Base-by-base conservation (phyloP, 768 basidiomycete genomes). In the Tylopilus subfusipes region DNA sequence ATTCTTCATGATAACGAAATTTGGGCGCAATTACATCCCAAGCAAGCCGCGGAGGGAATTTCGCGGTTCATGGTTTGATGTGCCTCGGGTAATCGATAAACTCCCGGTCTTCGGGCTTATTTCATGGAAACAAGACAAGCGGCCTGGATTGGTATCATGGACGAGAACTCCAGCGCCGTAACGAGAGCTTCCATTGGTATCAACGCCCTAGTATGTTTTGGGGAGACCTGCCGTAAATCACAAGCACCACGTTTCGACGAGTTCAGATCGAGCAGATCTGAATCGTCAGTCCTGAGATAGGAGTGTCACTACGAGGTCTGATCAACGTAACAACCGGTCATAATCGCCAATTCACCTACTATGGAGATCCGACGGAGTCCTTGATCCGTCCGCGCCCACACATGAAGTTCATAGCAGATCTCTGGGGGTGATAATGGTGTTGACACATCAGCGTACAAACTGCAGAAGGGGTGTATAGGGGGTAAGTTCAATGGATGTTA, bases 121-220 rank as follows among this genome's bases (percentile, higher is more conserved):
- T 49, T 40, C 47, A 25, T 24, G 31, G 16, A 4, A 25, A 25
- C 34, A 36, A 36, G 34, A 36, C 34, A 18, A n/a, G 7, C 14
- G 34, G 34, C 16, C n/a, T n/a, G n/a, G n/a, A n/a, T 36, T 36
- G 14, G 34, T 18, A 11, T n/a, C n/a, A n/a, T n/a, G n/a, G 11
- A 25, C 8, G 33, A 47, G 55, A 45, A 52, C 14, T 47, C 13
- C 48, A 39, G 42, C 50, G 50, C 45, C 42, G 12, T 29, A 19
- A 53, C 22, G 16, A 46, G 12, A 40, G 6, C 39, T 47, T 64
- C 53, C 58, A 42, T 57, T 43, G 34, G 12, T 34, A 54, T 64
- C 62, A 63, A 29, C 10, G 48, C 46, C 54, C 30, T 39, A 34
- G 19, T 13, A 21, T 24, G 14, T 42, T 57, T 50, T 9, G 11